Evolutionary conservation across 179 eudicot species (phyloP).

Genomic region (Amaranthus tricolor): DNA sequence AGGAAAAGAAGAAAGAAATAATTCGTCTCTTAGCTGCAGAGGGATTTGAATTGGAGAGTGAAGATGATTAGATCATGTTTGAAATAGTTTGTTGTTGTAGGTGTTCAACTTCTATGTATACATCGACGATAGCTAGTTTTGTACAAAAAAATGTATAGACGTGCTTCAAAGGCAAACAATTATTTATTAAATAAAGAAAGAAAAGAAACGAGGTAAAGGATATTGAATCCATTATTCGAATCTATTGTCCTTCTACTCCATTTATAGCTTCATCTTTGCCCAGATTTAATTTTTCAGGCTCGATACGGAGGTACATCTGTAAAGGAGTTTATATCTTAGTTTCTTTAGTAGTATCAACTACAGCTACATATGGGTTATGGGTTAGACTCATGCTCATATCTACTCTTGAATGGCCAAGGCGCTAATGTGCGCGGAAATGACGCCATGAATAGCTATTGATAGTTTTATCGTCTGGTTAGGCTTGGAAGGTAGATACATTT

Average conservation of each 20-base stretch:
- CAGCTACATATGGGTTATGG: no score
- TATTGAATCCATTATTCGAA: background rate
- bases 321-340: no score
- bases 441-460: no score
- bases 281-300: no score
- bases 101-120: conserved; percentile 7
- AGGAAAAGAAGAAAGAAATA: conserved; percentile 64
- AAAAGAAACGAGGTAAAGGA: background rate
- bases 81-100: background rate
- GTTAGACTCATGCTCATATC: no score
- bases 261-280: no score
- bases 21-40: conserved; percentile 81
- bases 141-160: conserved; percentile 23
- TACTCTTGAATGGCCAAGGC: no score
- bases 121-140: conserved; percentile 9
- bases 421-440: no score
- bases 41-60: conserved; percentile 83
- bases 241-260: background rate
- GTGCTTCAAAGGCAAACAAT: background rate
- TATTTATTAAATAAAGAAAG: background rate
- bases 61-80: conserved; percentile 42
- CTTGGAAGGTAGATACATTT: no score
- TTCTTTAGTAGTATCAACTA: no score
- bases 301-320: no score
- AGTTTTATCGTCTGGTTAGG: no score